Evolutionary conservation across 176 grass and related monocot genomes (phyloP).

Genomic region (Puya raimondii): DNA sequence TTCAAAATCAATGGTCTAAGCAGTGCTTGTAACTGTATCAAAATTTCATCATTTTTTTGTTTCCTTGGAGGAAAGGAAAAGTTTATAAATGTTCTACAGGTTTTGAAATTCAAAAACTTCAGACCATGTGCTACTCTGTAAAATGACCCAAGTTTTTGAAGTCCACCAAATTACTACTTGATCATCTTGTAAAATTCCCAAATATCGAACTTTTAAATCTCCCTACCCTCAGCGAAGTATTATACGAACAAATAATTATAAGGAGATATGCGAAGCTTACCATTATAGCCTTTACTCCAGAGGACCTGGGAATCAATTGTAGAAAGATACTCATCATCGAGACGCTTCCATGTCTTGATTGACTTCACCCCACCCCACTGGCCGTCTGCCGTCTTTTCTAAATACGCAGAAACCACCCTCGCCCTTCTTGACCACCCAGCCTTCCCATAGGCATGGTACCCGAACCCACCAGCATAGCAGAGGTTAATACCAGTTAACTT

Average conservation of each 20-base stretch:
- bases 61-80: no score
- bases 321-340: conserved; percentile 68
- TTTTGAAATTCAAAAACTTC: no score
- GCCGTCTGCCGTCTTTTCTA: conserved; percentile 50
- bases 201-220: neutral
- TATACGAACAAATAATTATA: no score
- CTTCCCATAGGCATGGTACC: conserved; percentile 93
- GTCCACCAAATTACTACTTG: neutral
- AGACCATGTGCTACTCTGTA: no score
- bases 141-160: no score
- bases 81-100: no score
- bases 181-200: neutral
- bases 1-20: no score
- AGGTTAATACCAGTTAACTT: conserved; percentile 65
- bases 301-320: conserved; percentile 77
- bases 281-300: conserved; percentile 62
- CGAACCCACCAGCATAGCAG: conserved; percentile 92
- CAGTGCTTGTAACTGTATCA: no score
- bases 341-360: conserved; percentile 96
- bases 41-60: no score
- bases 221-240: no score
- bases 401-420: conserved; percentile 69
- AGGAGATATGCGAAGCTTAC: conserved; percentile 27
- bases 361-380: conserved; percentile 78
- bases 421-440: conserved; percentile 89